Evolutionary conservation across 805 yeast genomes (phyloP), one percentile per base, ranked within the genome.

Genomic region (Barnettozyma sucrosica): DNA sequence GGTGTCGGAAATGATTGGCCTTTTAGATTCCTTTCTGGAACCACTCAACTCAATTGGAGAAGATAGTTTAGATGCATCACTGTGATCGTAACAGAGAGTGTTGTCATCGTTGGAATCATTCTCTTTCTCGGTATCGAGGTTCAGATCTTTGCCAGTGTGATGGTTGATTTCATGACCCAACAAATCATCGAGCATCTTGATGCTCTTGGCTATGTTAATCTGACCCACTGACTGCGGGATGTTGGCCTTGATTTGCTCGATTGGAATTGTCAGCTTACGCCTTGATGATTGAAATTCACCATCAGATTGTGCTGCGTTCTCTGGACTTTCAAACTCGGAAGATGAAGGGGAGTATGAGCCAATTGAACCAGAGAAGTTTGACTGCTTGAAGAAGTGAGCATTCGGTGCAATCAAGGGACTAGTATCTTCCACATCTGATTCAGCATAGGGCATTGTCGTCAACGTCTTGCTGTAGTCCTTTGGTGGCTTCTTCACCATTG

Each of bases 271-370:
- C 44, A 39, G 26, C 46, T 52, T 24, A 42, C 53, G 10, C 37
- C 21, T 20, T 8, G 37, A 18, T 34, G 37, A 19, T 16, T 14
- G 6, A 41, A n/a, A 49, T 51, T 8, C 45, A 48, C 37, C 51
- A 39, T 13, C 56, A 53, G 6, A 59, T 59, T 18, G 56, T 55
- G 28, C 51, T 34, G 18, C 41, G 7, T 18, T 40, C 30, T 62
- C 66, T 8, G 74, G 74, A 7, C 73, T 67, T 32, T 69, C 75
- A 48, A 70, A 63, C 44, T 71, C 76, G 1, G 74, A 69, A 2
- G 75, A 69, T 7, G 73, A 68, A 18, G 77, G 76, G 3, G 76
- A 71, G 55, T 66, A 72, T 13, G 72, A 74, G 1, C 77, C 77
- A 36, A 72, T 71, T 1, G 75, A 69, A 14, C 70, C 69, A 2